Base-by-base conservation (phyloP, 2,329 filamentous ascomycete species). In the Diaporthe sp. region DNA sequence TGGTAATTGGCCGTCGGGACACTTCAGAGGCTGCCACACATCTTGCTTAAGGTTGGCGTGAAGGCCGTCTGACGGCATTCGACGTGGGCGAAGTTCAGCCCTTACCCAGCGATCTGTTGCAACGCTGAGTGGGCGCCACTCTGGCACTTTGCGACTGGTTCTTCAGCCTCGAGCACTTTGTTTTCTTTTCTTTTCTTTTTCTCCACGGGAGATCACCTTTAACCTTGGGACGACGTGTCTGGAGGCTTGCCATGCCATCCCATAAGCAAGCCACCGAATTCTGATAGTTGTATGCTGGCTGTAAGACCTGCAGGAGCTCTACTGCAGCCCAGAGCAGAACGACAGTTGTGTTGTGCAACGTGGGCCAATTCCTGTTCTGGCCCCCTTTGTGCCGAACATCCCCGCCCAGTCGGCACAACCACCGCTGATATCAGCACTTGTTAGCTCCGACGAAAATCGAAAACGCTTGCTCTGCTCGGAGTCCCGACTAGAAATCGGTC, bases 351-450 rank as follows among this genome's bases (percentile, higher is more conserved):
- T 54, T 30, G 50, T 64, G 50, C 74, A 25, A 54, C 42, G 50
- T 70, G 30, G 61, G 28, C 40, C 38, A 60, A 45, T 66, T 40
- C 30, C 55, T 69, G 22, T 64, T 40, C 33, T 64, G 57, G 40
- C 17, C 30, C 33, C 42, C 54, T 33, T 45, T 15, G 12, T 54
- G 19, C 40, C 57, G 55, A 40, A 25, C 54, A 30, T 40, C 45
- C 54, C 68, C 54, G 61, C 17, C 54, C 60, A 50, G 38, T 40
- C 35, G 57, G 42, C 58, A 58, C 58, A n/a, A 54, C 66, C 42
- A 74, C 57, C 52, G 74, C 74, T 75, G 71, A 75, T 71, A 67
- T 71, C 71, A 75, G 66, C 71, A 71, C 67, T 60, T 42, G 47
- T n/a, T 50, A 54, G 64, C 47, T 68, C 35, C 60, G 42, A 54